Evolutionary conservation across 139 green algal genomes (phyloP), one percentile per base, ranked within the genome.

Genomic region (Micromonas pusilla): DNA sequence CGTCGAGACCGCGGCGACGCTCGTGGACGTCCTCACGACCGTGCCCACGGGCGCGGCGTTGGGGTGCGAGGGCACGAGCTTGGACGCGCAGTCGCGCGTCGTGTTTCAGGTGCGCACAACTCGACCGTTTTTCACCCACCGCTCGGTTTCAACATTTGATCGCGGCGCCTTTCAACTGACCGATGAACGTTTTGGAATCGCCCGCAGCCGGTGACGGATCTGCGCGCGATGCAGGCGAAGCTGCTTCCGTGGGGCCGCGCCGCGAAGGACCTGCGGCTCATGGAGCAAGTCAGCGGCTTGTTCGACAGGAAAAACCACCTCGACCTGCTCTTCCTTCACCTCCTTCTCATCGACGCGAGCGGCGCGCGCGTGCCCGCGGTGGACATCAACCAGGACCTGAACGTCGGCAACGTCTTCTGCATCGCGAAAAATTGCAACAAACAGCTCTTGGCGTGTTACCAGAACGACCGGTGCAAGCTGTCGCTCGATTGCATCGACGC

Each of bases 401-500:
- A 38, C 23, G 20, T 75, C 37, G 68, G 68, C 36, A 75, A 75
- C 37, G 68, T 75, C 37, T 75, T 34, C 34, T 75, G 68, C 37
- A 75, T 75, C 6, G 68, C 37, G 0, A 39, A 6, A 2, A 90
- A 96, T 36, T 97, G 93, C 81, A 78, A 88, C 3, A 65, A 81
- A 4, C 66, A 93, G 82, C 88, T 91, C 1, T 65, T 91, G 34
- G 78, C 82, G 13, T 97, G 92, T 78, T 79, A 95, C 33, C 81
- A 70, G 13, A 87, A 97, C 79, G 73, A 84, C 39, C 82, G 75
- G n/a, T 97, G 92, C 87, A 91, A 91, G 80, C 81, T 85, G 1
- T 91, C 84, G 0, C 85, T 97, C 26, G 91, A 96, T 73, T 95
- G 89, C 81, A 81, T 97, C 34, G 76, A 91, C 25, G 76, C 31